A percentile compares a stretch with the other conserved stretches of the same genome.
Evolutionary conservation across 2,329 filamentous ascomycete genomes (phyloP).

Genomic region (Phyllosticta ampelicida): DNA sequence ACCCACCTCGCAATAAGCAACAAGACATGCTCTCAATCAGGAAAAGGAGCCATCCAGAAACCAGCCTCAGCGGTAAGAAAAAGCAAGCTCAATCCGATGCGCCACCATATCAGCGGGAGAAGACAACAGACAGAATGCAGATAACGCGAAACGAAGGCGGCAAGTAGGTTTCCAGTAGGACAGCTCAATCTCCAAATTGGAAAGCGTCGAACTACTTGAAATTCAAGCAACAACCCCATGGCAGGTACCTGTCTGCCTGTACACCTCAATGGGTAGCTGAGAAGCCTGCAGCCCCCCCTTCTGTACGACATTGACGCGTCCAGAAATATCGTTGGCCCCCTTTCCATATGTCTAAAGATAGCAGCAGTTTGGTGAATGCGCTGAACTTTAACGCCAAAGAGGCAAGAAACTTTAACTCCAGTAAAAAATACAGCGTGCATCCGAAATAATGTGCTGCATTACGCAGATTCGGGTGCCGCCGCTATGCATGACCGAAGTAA

Average conservation of each 20-base stretch:
- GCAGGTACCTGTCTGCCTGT: not conserved
- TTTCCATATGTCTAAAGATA: not conserved
- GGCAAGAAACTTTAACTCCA: not conserved
- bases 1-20: not conserved
- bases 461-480: not conserved
- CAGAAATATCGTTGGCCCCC: not conserved
- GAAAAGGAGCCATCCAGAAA: not conserved
- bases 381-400: not conserved
- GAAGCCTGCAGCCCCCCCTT: not conserved
- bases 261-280: not conserved
- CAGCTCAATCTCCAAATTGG: not conserved
- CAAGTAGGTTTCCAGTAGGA: not conserved
- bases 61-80: not conserved
- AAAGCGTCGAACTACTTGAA: no score
- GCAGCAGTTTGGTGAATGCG: not conserved
- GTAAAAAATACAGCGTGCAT: not conserved
- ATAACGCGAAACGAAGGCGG: not conserved
- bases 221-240: not conserved
- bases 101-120: not conserved
- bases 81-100: not conserved
- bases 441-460: not conserved
- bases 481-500: not conserved
- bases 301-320: not conserved
- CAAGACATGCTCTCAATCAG: not conserved
- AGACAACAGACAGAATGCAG: not conserved